Evolutionary conservation across 2,329 filamentous ascomycete genomes (phyloP).

Genomic region (Colletotrichum plurivorum): DNA sequence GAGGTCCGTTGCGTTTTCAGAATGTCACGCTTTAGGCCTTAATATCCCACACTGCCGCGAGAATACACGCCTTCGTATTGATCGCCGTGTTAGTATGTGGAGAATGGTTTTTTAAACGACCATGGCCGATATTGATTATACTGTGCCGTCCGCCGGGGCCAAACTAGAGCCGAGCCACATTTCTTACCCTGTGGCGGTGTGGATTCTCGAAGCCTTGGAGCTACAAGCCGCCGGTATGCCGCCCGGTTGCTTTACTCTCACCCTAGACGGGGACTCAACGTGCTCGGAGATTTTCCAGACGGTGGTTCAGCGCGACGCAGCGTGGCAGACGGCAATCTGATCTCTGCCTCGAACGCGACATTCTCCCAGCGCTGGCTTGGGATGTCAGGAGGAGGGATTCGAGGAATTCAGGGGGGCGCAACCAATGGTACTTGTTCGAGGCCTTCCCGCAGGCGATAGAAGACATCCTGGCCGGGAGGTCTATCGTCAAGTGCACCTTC

Average conservation of each 20-base stretch:
- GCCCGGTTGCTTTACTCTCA: neutral
- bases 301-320: conserved; percentile 6
- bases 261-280: neutral
- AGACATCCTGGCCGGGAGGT: neutral
- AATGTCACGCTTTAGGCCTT: conserved; percentile 17
- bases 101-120: neutral
- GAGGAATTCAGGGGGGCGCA: neutral
- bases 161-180: neutral
- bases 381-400: neutral
- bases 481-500: conserved; percentile 14
- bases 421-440: neutral
- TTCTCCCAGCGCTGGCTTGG: conserved; percentile 1
- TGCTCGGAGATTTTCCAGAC: conserved; percentile 1
- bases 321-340: conserved; percentile 6
- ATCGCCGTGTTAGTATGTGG: conserved; percentile 24
- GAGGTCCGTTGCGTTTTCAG: neutral
- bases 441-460: neutral
- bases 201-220: conserved; percentile 16
- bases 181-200: neutral
- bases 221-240: conserved; percentile 15
- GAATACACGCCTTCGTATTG: conserved; percentile 2
- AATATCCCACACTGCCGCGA: conserved; percentile 24
- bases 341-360: neutral
- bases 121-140: too few relatives aligned
- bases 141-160: neutral